Base-by-base conservation (phyloP, 2,329 filamentous ascomycete species). In the Beauveria sp. region DNA sequence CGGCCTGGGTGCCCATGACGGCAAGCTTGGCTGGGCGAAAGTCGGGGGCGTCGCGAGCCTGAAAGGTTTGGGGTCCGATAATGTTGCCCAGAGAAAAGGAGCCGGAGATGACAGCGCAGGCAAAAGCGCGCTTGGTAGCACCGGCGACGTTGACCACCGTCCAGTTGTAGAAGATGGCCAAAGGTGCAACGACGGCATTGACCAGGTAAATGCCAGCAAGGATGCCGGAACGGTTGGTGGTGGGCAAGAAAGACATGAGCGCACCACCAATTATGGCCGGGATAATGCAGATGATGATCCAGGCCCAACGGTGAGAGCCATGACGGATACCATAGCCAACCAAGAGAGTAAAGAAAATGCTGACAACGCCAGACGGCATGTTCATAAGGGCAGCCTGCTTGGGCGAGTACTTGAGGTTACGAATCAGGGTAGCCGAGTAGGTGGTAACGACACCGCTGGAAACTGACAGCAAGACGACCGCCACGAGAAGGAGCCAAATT, bases 21-120 rank as follows among this genome's bases (percentile, higher is more conserved):
- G 80, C 77, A 26, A 84, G 76, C 67, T 84, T 83, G 18, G 81
- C 83, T 0, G 80, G 81, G 14, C 77, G 75, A 65, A 80, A 84
- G 3, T 79, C 72, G 1, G 82, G 83, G 0, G 77, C 79, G 63
- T 85, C 80, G 46, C 73, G 73, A 2, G 74, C 74, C 66, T 79
- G 79, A 72, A 85, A 84, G 3, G 81, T 83, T 68, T 83, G 79
- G 0, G 82, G 82, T 0, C 82, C 81, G 64, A 84, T 83, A 61
- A 84, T 80, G 68, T 83, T 85, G 18, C 80, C 81, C 5, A 82
- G 69, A 0, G 79, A 79, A 68, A 83, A 83, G 20, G 77, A 76
- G 28, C 78, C 78, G 54, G 77, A 77, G 65, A 83, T 74, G 56
- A 80, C 69, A 20, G 79, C 79, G 10, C 77, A 75, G 3, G 79